Base-by-base conservation (phyloP, 2,329 filamentous ascomycete genomes). In the Botrytis fabae region DNA sequence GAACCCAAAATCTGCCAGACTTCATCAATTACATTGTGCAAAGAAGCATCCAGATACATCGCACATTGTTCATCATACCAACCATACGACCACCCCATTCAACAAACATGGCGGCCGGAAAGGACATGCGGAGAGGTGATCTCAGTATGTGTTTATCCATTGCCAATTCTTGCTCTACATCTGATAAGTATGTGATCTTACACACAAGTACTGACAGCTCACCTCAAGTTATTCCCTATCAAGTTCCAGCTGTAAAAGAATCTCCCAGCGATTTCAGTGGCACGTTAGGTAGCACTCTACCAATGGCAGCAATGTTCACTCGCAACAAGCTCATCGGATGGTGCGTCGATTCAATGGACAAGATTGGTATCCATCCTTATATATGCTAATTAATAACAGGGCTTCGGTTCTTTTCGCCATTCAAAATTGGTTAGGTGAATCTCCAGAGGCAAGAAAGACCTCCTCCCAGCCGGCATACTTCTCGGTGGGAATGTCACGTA, bases 301-400 rank as follows among this genome's bases (percentile, higher is more conserved):
- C 95, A 74, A 98, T 98, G 95, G 94, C 93, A 73, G 95, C 95
- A 76, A 97, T 97, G 87, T 96, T 97, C 82, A 96, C 92, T 78
- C 89, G 94, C 78, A 97, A 97, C 85, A 92, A 93, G 87, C 96
- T 89, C 80, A 84, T 91, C 73, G 89, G 89, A 80, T 91, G 89
- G 88, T 89, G 82, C 74, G 85, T 81, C 64, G 28, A 69, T 40
- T 28, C 35, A 46, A 51, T 22, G 74, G 22, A 59, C 60, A n/a
- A 28, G 10, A 51, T 59, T 22, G 9, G 14, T n/a, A 38, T 28
- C 22, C 25, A 3, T 42, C 48, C 32, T 32, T 40, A 42, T 6
- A 32, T 25, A 25, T 59, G 70, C 74, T 76, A 74, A 78, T 64
- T 35, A n/a, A 25, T 42, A 10, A 28, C 77, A 92, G 90, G 92